Base-by-base conservation (phyloP, 345 rosid species). In the Murraya koenigii region DNA sequence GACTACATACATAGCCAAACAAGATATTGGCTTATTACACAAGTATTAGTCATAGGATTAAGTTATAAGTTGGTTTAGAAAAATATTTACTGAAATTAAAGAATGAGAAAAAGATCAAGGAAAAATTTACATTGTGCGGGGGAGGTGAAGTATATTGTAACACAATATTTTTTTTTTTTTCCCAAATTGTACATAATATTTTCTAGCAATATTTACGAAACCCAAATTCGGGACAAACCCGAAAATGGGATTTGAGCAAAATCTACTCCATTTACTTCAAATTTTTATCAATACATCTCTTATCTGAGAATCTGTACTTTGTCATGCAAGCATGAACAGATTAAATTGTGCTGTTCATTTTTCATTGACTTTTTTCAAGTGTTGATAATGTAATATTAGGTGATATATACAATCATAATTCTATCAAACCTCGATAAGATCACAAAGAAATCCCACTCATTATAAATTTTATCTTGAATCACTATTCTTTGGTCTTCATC, bases 11-110 rank as follows among this genome's bases (percentile, higher is more conserved):
- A 41, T 10, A 41, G 49, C 49, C 62, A 49, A 39, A 73, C 8
- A 60, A 66, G 76, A 67, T 71, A 49, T 80, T 82, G 63, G 79
- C 58, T 79, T 83, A 67, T 79, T 83, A 67, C 83, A 26, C 15
- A 25, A 58, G 22, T 14, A 47, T 3, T 25, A 15, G 17, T 62
- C 5, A 26, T 2, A 62, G 66, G 66, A 35, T 35, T 25, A 32
- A 32, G 62, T 20, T 47, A 20, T 23, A 19, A 20, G 35, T n/a
- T 73, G 66, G 38, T 55, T 4, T n/a, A 36, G 64, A n/a, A 59
- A 74, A 41, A 26, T 60, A 61, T 39, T 60, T n/a, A 59, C 9
- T 2, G 8, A 54, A 33, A 38, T 3, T 20, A 72, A 62, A 38
- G 30, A 15, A 28, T 26, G 5, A 38, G 52, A 72, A 59, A 47